Evolutionary conservation across 441 rosid genomes (phyloP).

Genomic region (Pelargonium citronellum): DNA sequence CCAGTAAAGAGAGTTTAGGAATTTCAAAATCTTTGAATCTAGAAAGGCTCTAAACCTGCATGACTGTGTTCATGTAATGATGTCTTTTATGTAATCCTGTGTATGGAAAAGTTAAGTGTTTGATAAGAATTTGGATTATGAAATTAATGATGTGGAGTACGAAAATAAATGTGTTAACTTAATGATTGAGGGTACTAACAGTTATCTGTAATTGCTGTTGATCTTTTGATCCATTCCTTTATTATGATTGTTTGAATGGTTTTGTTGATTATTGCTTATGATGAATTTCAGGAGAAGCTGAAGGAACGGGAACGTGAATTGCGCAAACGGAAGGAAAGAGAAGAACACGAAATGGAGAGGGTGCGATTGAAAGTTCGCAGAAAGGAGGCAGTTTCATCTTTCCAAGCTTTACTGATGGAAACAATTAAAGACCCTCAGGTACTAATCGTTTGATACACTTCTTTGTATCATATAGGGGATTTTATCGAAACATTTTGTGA

Average conservation of each 20-base stretch:
- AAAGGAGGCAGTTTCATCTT: slow-evolving; percentile 80
- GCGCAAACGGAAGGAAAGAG: slow-evolving; percentile 93
- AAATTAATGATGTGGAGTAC: too few species aligned
- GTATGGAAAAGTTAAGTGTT: too few species aligned
- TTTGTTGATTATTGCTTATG: background rate
- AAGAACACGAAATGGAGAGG: slow-evolving; percentile 94
- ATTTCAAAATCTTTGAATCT: too few species aligned
- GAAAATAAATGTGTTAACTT: background rate
- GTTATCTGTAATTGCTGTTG: background rate
- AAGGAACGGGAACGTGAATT: slow-evolving; percentile 84
- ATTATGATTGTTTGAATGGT: slow-evolving; percentile 11
- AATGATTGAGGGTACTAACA: background rate
- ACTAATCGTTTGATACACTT: slow-evolving; percentile 13
- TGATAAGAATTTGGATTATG: too few species aligned
- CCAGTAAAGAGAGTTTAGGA: too few species aligned
- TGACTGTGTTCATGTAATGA: too few species aligned
- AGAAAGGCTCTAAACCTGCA: too few species aligned
- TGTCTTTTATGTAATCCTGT: too few species aligned
- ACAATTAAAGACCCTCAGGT: slow-evolving; percentile 94
- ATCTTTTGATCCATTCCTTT: background rate
- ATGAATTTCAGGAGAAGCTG: slow-evolving; percentile 59
- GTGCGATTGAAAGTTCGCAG: slow-evolving; percentile 78
- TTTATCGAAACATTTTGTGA: background rate
- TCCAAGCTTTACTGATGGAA: slow-evolving; percentile 94
- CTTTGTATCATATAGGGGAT: background rate